These are phyloP conservation scores for Beauveria pseudobassiana DNA, from an alignment of 2,329 filamentous ascomycete species.

Conservation along the genomic window DNA sequence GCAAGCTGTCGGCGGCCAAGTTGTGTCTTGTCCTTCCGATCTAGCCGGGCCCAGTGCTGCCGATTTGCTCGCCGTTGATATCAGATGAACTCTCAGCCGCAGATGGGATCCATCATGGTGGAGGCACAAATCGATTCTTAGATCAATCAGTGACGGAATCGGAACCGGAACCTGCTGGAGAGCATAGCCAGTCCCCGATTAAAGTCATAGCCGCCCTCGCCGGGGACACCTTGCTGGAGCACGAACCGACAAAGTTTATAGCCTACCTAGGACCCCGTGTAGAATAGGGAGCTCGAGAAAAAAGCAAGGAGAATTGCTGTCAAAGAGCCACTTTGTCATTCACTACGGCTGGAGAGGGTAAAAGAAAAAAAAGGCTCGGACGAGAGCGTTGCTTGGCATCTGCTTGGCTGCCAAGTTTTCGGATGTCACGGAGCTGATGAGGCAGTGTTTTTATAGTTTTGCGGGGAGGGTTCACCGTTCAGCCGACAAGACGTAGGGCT, in stretches of 20 bases:
- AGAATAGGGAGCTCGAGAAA: conserved; percentile 9
- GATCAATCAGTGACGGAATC: neutral
- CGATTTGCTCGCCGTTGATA: neutral
- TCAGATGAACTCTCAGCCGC: conserved; percentile 14
- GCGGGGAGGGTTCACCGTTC: neutral
- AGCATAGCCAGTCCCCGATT: neutral
- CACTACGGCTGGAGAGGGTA: conserved; percentile 11
- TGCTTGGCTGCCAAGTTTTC: neutral
- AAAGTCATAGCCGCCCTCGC: too few relatives aligned
- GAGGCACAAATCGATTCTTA: neutral
- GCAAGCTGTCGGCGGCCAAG: too few relatives aligned
- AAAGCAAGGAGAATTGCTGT: conserved; percentile 10
- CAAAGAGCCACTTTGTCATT: conserved; percentile 9
- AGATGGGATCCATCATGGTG: neutral
- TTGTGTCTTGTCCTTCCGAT: neutral
- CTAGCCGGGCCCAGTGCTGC: neutral
- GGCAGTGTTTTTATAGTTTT: neutral
- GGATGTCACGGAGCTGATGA: neutral
- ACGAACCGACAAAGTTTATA: neutral
- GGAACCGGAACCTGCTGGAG: neutral
- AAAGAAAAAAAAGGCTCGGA: neutral
- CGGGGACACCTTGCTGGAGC: neutral
- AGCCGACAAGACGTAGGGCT: neutral
- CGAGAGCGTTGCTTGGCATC: too few relatives aligned
- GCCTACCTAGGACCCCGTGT: too few relatives aligned